Base-by-base conservation (phyloP, 1,284 basidiomycete species). In the Puccinia coronata region DNA sequence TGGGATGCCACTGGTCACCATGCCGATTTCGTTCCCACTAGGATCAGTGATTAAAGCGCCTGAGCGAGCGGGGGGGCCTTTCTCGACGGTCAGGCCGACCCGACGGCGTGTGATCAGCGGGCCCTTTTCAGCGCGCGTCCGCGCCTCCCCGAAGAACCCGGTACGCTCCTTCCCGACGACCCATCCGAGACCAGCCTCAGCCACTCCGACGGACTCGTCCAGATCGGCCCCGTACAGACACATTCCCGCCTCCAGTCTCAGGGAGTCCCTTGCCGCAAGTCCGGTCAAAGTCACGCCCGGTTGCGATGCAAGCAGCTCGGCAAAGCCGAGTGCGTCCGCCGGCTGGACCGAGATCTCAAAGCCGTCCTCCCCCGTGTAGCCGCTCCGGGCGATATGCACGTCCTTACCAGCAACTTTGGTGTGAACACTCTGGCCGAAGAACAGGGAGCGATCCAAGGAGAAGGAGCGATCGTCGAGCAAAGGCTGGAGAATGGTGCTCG, bases 291-390 rank as follows among this genome's bases (percentile, higher is more conserved):
- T 91, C 1, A 97, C 93, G 0, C 92, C 92, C 0, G 89, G 84
- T 82, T 91, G 89, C 0, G 83, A 81, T 20, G 87, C 83, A n/a
- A 98, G 89, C 25, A 92, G 87, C 55, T 90, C 88, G 0, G 95
- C 92, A 61, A 96, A 89, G 8, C 90, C 89, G 9, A 91, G 88
- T 0, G 94, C 92, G 70, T 92, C 88, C 14, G 89, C 88, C 0
- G 93, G 93, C 0, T 94, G 93, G 67, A 98, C 92, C 2, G 95
- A 97, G 84, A 98, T 95, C 92, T 99, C 96, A 83, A 99, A 98
- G 0, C 96, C 97, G 86, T 99, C 96, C 87, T 99, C 97, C 47
- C 97, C 96, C 0, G 97, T 99, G 87, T 99, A 99, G 4, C 97
- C 96, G 31, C 94, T 94, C n/a, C 96, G 91, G 12, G 95, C 93